These are phyloP conservation scores for Eutrema japonicum DNA, from an alignment of 345 rosid genomes.

Conservation along the genomic window DNA sequence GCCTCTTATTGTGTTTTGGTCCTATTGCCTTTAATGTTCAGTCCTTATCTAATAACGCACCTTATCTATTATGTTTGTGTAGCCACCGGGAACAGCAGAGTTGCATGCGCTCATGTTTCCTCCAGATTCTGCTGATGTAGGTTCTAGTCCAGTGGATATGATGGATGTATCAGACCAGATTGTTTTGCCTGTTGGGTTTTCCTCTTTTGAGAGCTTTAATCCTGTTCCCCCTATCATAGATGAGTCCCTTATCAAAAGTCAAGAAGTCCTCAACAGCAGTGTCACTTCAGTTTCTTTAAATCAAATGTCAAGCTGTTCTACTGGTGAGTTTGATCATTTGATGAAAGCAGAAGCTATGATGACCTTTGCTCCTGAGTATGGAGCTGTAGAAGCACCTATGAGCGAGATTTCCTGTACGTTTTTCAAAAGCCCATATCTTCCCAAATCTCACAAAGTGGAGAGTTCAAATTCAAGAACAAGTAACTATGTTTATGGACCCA, in stretches of 20 bases:
- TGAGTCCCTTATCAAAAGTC: constrained; percentile 70
- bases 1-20: constrained; percentile 14
- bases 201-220: constrained; percentile 88
- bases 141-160: constrained; percentile 74
- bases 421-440: constrained; percentile 85
- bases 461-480: constrained; percentile 71
- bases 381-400: constrained; percentile 81
- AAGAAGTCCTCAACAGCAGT: constrained; percentile 58
- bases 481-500: constrained; percentile 79
- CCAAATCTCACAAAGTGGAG: constrained; percentile 71
- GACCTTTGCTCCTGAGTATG: constrained; percentile 96
- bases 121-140: constrained; percentile 82
- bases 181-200: constrained; percentile 71
- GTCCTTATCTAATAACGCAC: constrained; percentile 32
- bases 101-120: constrained; percentile 83
- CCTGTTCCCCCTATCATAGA: constrained; percentile 62
- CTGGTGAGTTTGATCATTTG: constrained; percentile 88
- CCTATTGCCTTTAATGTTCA: constrained; percentile 16
- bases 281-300: constrained; percentile 56
- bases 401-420: constrained; percentile 66
- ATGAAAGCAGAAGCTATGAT: constrained; percentile 93
- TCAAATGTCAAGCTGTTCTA: constrained; percentile 52
- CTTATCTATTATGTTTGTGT: constrained; percentile 45
- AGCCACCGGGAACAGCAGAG: constrained; percentile 99
- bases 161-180: constrained; percentile 85